Evolutionary conservation across 495 filamentous ascomycete species (phyloP), one percentile per base, ranked within the genome.

Genomic region (Daldinia grandis): DNA sequence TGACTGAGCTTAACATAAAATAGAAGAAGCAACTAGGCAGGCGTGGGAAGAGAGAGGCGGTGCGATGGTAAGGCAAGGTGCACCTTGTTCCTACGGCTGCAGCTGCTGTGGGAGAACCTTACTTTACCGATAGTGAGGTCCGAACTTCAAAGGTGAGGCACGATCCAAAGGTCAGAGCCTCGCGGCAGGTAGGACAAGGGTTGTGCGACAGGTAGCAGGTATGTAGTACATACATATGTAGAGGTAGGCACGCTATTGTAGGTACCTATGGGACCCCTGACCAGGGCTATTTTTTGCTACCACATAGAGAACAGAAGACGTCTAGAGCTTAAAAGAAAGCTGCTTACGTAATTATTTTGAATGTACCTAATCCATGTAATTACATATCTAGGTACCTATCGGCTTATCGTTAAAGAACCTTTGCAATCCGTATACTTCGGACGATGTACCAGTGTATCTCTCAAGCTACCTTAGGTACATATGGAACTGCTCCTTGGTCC

Each of bases 161-260:
- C 64, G 44, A 72, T 55, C 40, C 31, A 60, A 63, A 67, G 42
- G 40, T 64, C 54, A 63, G 60, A 66, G 58, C 62, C 68, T 70
- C 51, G 57, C 50, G 30, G 61, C 30, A 53, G 31, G 15, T 27
- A 56, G 61, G 61, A 69, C 66, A 69, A 57, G 66, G 66, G 54
- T 63, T 53, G 49, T 40, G 30, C 9, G 19, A 44, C 49, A n/a
- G n/a, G n/a, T n/a, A n/a, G n/a, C n/a, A n/a, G n/a, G n/a, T n/a
- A n/a, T n/a, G n/a, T n/a, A n/a, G n/a, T n/a, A n/a, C n/a, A n/a
- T n/a, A n/a, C n/a, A n/a, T n/a, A n/a, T n/a, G 15, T 55, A 28
- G 12, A 28, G 15, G 24, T 55, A 28, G 27, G 28, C 28, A 19
- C 51, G n/a, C 15, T 51, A 28, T 27, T 50, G 21, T 50, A n/a